Base-by-base conservation (phyloP, 2,329 filamentous ascomycete species). In the Sclerotinia sclerotiorum region DNA sequence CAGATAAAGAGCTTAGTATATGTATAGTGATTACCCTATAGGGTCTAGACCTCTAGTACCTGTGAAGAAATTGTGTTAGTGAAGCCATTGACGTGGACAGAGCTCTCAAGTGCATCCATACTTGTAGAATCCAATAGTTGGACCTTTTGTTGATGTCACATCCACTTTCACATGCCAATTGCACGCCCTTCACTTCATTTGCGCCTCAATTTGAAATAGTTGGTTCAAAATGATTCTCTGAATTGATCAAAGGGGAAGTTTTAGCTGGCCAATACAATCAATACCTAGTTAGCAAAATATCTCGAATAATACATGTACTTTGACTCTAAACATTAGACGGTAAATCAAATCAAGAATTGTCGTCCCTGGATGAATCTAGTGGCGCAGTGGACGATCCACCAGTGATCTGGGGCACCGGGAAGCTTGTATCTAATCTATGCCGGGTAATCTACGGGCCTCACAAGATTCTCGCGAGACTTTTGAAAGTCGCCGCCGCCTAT, bases 101-200 rank as follows among this genome's bases (percentile, higher is more conserved):
- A 21, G 42, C 24, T 46, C 39, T 63, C 15, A 62, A 24, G 15
- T 62, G 27, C 65, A 67, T 58, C 24, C 39, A 29, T 48, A 35
- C 46, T 39, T 32, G 56, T 62, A 61, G 48, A 61, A 32, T 54
- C 56, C 65, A 67, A 62, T 67, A 46, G 65, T 24, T 39, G 17
- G 19, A 39, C 49, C 57, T 21, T 60, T 60, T 46, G 54, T 32
- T 46, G 48, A 61, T 46, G 48, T 55, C 56, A 52, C 65, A 67
- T 63, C 65, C 65, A 67, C 65, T 66, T 58, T 63, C 65, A 67
- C 65, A 67, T 67, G 65, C 46, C 15, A 63, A 55, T 19, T 27
- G 24, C 24, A 27, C 13, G 24, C 27, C 24, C 27, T 27, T 44
- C 55, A 61, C 65, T 63, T 48, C 48, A 27, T 21, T 39, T 29